A percentile compares a stretch with the other conserved stretches of the same genome.
Evolutionary conservation across 1,284 basidiomycete genomes (phyloP).

Genomic region (Spongispora temasekensis): DNA sequence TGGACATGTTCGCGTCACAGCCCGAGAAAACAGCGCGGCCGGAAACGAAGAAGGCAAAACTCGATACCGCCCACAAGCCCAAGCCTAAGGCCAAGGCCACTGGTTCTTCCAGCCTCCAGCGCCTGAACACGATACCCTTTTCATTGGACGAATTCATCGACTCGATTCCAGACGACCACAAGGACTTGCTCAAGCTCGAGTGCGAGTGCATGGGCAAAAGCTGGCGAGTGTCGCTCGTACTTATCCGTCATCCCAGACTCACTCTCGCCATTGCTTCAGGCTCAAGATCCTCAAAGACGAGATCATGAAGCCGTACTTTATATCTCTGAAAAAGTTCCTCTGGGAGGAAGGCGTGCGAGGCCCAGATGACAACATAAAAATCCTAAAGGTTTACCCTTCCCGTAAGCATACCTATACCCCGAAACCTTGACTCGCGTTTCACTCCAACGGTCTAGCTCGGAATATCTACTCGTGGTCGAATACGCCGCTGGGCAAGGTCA

Average conservation of each 20-base stretch:
- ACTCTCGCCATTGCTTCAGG: slow-evolving; percentile 45
- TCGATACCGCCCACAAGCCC: slow-evolving; percentile 16
- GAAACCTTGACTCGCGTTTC: slow-evolving; percentile 6
- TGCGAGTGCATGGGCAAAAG: slow-evolving; percentile 71
- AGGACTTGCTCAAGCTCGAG: slow-evolving; percentile 61
- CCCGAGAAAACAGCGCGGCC: slow-evolving; percentile 34
- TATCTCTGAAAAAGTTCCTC: slow-evolving; percentile 68
- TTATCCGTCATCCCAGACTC: slow-evolving; percentile 1
- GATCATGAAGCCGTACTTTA: slow-evolving; percentile 74
- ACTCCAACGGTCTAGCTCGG: slow-evolving; percentile 44
- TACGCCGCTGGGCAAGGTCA: slow-evolving; percentile 75
- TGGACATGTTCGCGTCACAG: slow-evolving; percentile 58
- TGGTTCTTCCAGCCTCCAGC: slow-evolving; percentile 33
- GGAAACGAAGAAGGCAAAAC: slow-evolving; percentile 45
- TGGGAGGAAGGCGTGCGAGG: slow-evolving; percentile 67
- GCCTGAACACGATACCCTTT: slow-evolving; percentile 71
- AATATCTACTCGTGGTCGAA: slow-evolving; percentile 85
- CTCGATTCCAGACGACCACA: slow-evolving; percentile 59
- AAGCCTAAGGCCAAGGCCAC: slow-evolving; percentile 17
- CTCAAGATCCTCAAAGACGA: slow-evolving; percentile 72
- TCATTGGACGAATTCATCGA: slow-evolving; percentile 57
- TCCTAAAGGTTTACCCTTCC: slow-evolving; percentile 60
- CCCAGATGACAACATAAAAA: slow-evolving; percentile 45
- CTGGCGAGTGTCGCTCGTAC: slow-evolving; percentile 52
- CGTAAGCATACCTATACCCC: slow-evolving; percentile 45